These are phyloP conservation scores for Dendrocalamus latiflorus DNA, from an alignment of 202 grass and related monocot genomes.

Conservation along the genomic window DNA sequence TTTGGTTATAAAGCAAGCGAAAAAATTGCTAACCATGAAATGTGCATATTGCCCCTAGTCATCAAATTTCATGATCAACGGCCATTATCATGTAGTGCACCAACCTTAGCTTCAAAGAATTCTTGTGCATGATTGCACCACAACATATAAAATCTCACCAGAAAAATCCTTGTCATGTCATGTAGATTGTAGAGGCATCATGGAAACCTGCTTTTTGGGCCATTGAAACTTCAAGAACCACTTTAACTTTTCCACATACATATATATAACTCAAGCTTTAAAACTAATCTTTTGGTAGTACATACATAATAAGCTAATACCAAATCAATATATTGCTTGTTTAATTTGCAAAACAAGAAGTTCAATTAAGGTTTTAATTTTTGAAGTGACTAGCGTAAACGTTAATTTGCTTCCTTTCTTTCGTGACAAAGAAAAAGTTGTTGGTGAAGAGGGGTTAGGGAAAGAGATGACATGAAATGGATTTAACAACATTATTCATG, in stretches of 20 bases:
- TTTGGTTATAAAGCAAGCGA: neutral
- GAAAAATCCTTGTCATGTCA: constrained; percentile 26
- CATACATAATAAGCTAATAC: neutral
- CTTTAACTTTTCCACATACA: neutral
- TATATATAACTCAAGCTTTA: neutral
- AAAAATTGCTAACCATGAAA: neutral
- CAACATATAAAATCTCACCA: constrained; percentile 21
- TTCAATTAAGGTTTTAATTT: neutral
- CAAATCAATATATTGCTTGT: neutral
- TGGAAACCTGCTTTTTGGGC: neutral
- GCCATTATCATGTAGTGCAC: neutral
- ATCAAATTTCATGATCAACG: constrained; percentile 24
- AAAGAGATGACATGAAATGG: neutral
- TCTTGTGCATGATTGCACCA: constrained; percentile 3
- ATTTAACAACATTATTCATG: neutral
- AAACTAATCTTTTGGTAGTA: neutral
- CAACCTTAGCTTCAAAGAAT: constrained; percentile 16
- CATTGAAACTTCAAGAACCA: neutral
- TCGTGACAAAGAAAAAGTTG: neutral
- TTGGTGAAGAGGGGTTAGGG: neutral
- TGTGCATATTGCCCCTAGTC: neutral
- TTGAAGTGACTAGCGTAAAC: neutral
- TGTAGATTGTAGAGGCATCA: constrained; percentile 1
- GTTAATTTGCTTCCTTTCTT: neutral
- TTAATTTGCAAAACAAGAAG: neutral